Evolutionary conservation across 441 rosid species (phyloP).

Genomic region (Melastoma candidum): DNA sequence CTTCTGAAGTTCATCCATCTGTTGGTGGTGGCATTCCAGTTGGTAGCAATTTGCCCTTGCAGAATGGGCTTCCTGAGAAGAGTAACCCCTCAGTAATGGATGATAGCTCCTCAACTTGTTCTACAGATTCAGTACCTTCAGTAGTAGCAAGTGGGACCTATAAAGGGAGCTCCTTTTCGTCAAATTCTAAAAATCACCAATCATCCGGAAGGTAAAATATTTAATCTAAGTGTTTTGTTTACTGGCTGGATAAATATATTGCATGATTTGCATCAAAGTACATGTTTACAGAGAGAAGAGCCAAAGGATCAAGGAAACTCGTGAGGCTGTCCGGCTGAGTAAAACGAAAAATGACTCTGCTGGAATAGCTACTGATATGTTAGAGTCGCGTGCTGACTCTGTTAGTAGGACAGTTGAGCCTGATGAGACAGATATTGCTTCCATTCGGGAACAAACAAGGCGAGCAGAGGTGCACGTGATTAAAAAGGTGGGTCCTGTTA

Average conservation of each 20-base stretch:
- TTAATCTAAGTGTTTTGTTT: neutral
- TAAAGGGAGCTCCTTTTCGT: constrained; percentile 35
- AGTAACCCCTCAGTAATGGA: constrained; percentile 49
- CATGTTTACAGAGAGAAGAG: constrained; percentile 46
- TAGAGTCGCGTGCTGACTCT: constrained; percentile 30
- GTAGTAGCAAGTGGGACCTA: constrained; percentile 54
- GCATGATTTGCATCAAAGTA: constrained; percentile 11
- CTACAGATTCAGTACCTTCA: constrained; percentile 83
- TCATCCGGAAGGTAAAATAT: constrained; percentile 59
- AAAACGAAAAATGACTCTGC: constrained; percentile 45
- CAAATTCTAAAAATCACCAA: constrained; percentile 41
- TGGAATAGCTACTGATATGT: constrained; percentile 32
- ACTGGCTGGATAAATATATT: neutral
- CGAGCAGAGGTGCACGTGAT: constrained; percentile 31
- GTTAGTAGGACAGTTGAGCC: constrained; percentile 33
- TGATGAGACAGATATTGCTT: constrained; percentile 42
- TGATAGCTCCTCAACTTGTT: constrained; percentile 98
- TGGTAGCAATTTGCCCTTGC: constrained; percentile 43
- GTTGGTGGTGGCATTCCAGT: constrained; percentile 47
- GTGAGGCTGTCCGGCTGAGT: constrained; percentile 34
- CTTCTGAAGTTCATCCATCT: constrained; percentile 60
- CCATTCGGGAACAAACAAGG: constrained; percentile 28
- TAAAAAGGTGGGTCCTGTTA: constrained; percentile 39
- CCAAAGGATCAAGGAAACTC: constrained; percentile 31
- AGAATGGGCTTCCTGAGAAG: constrained; percentile 53